Evolutionary conservation across 2,329 filamentous ascomycete species (phyloP).

Genomic region (Lizonia empirigonia): DNA sequence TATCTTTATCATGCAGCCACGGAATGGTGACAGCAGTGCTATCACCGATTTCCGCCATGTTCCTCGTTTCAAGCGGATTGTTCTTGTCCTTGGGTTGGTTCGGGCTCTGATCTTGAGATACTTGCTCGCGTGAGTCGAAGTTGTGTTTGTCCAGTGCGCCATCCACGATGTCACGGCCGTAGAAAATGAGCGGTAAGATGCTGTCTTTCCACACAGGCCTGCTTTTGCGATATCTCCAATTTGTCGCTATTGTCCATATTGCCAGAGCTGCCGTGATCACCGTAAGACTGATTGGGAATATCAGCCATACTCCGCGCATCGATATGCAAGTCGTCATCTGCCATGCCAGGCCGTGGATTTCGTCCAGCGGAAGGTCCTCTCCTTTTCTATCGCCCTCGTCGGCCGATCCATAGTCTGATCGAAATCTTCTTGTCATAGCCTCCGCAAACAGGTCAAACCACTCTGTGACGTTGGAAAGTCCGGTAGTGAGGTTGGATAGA

Average conservation of each 20-base stretch:
- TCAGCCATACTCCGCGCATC: neutral
- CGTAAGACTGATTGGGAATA: neutral
- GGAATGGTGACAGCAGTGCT: too few relatives aligned
- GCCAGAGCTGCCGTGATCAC: neutral
- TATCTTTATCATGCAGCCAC: too few relatives aligned
- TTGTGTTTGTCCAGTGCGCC: too few relatives aligned
- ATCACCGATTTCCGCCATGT: too few relatives aligned
- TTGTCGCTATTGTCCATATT: neutral
- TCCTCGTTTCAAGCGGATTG: too few relatives aligned
- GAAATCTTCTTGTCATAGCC: neutral
- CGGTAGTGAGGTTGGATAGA: too few relatives aligned
- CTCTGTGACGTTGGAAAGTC: neutral
- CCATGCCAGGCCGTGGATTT: slow-evolving; percentile 1
- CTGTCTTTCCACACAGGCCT: slow-evolving; percentile 7
- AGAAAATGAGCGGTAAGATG: neutral
- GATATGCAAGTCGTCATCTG: neutral
- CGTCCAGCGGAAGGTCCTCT: neutral
- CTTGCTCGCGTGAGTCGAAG: too few relatives aligned
- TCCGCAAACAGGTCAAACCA: neutral
- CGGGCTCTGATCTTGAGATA: too few relatives aligned
- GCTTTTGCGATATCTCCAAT: neutral
- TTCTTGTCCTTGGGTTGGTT: too few relatives aligned
- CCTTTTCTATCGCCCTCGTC: too few relatives aligned
- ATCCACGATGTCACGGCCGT: too few relatives aligned
- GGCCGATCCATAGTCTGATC: neutral